Percentiles rank a stretch among this genome's conserved stretches.
Evolutionary conservation across 2,329 filamentous ascomycete genomes (phyloP).

Genomic region (Beauveria sp.): DNA sequence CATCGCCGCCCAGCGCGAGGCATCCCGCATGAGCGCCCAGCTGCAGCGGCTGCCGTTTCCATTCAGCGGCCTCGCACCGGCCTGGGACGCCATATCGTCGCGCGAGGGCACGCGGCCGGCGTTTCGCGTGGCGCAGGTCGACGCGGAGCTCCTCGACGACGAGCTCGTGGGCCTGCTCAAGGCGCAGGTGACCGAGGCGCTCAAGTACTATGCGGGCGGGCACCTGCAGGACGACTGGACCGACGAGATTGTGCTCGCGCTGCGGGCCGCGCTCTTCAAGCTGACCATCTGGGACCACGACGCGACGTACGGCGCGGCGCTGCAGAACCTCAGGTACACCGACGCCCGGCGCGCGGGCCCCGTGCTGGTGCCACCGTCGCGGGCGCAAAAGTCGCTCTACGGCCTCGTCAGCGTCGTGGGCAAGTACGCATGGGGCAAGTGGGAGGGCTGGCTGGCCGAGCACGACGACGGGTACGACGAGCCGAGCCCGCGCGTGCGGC

Average conservation of each 20-base stretch:
- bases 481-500: constrained; percentile 40
- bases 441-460: constrained; percentile 78
- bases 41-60: constrained; percentile 54
- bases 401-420: constrained; percentile 81
- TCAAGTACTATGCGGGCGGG: constrained; percentile 74
- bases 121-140: constrained; percentile 91
- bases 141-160: constrained; percentile 90
- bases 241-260: constrained; percentile 69
- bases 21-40: constrained; percentile 45
- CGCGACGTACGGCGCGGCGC: constrained; percentile 83
- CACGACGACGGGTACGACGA: constrained; percentile 69
- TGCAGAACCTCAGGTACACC: constrained; percentile 86
- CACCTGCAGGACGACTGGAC: constrained; percentile 80
- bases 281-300: constrained; percentile 95
- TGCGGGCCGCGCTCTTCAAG: constrained; percentile 83
- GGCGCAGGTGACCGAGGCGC: constrained; percentile 75
- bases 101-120: constrained; percentile 75
- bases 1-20: constrained; percentile 40
- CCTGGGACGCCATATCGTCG: constrained; percentile 66
- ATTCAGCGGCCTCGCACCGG: constrained; percentile 49
- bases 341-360: constrained; percentile 64
- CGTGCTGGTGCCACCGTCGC: constrained; percentile 62
- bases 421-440: constrained; percentile 83
- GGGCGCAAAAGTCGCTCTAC: constrained; percentile 75
- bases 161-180: constrained; percentile 82